Base-by-base conservation (phyloP, 1,284 basidiomycete genomes). In the Microbotryomycetes sp. region DNA sequence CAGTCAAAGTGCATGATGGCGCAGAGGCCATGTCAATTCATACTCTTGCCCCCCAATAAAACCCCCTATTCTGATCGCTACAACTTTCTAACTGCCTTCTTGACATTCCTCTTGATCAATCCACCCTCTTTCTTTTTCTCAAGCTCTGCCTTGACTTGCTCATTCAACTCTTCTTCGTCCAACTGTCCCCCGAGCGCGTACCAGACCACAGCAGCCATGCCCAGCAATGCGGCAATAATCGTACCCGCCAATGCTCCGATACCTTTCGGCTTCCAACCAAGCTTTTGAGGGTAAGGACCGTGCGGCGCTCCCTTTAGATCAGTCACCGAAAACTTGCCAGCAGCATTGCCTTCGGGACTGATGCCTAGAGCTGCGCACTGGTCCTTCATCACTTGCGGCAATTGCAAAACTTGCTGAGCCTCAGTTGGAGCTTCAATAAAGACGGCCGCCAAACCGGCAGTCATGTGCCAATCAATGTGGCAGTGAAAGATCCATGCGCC, bases 131-230 rank as follows among this genome's bases (percentile, higher is more conserved):
- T 27, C 56, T 68, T 68, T 23, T 9, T 45, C 11, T 52, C 60
- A 18, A 68, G 31, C 28, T 64, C 62, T 26, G 58, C 54, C 5
- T 50, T 23, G 41, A 72, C 64, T 53, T 72, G 68, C 41, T 64
- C 59, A 48, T 71, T 62, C 23, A 73, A 47, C 51, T 73, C 71
- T 6, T 71, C 71, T 18, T 63, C 68, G 31, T 73, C 71, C 50
- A 73, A 68, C 57, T 70, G 69, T 7, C 71, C 71, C 7, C 72
- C 72, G n/a, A 69, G 31, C 7, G 66, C 65, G 56, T 71, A 71
- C 89, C 91, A 92, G 48, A 84, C 77, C 23, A 96, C 87, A 0
- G 83, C 82, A 3, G 78, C 73, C 81, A 93, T 86, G 1, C 93
- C 92, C 52, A 93, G 69, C 27, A 89, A 78, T 1, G 89, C 90